phyloP scores from a whole-genome alignment of 768 basidiomycete species.

The Coprinopsis strossmayeri region DNA sequence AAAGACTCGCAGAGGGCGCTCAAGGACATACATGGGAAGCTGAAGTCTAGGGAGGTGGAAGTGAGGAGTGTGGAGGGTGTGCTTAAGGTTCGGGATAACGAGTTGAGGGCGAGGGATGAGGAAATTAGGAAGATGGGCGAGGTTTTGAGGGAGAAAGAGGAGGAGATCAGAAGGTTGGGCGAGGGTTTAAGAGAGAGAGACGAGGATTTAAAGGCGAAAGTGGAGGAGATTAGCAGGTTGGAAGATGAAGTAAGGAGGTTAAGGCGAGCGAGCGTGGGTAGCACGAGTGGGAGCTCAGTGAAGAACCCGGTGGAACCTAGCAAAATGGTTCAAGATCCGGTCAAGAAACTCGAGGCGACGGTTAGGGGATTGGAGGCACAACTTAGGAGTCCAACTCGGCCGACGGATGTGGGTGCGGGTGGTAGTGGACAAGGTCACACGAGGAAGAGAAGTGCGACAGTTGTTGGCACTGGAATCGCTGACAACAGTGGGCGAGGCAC shows the following conservation, averaged over 20 bases:
- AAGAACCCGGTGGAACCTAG: neutral
- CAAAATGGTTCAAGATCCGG: too few species aligned
- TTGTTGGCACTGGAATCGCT: neutral
- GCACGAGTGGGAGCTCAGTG: neutral
- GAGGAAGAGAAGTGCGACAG: conserved; percentile 2
- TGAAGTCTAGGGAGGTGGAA: neutral
- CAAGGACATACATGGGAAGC: neutral
- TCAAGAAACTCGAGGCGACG: neutral
- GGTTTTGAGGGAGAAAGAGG: too few species aligned
- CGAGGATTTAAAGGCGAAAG: neutral
- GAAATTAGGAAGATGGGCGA: neutral
- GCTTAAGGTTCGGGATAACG: neutral
- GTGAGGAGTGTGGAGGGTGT: neutral
- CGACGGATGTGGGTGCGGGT: neutral
- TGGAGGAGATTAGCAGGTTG: neutral
- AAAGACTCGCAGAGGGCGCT: neutral
- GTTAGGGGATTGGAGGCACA: neutral
- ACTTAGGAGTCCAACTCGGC: too few species aligned
- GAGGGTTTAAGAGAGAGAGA: neutral
- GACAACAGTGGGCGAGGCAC: neutral
- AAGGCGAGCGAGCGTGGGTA: neutral
- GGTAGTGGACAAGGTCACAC: neutral
- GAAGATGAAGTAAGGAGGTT: neutral
- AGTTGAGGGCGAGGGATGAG: neutral
- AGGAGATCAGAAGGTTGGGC: neutral